Conservation (phyloP, 2,329 filamentous ascomycete genomes). For the Claviceps digitariae region DNA sequence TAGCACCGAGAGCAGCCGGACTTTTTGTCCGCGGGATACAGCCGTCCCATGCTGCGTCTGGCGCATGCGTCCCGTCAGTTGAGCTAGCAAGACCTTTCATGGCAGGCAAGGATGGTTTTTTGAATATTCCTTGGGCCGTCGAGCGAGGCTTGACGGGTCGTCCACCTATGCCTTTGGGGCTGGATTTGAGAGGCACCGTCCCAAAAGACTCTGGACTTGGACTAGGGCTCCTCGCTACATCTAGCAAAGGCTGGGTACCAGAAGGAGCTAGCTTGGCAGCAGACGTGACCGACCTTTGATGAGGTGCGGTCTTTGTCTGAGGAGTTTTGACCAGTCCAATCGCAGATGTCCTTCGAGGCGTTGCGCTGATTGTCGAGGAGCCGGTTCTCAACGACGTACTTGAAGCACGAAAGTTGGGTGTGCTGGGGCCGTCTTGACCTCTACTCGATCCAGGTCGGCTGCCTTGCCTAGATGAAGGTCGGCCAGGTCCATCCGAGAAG, state of each 20-base stretch:
- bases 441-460: constrained; percentile 43
- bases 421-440: constrained; percentile 27
- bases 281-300: constrained; percentile 11
- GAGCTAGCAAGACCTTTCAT: constrained; percentile 15
- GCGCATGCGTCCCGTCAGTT: constrained; percentile 1
- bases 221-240: constrained; percentile 21
- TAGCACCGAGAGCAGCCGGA: constrained; percentile 6
- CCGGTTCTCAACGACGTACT: constrained; percentile 30
- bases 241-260: constrained; percentile 11
- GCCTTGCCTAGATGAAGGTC: constrained; percentile 32
- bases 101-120: constrained; percentile 38
- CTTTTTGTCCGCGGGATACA: constrained; percentile 13
- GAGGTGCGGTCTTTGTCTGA: constrained; percentile 12
- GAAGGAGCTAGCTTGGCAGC: constrained; percentile 14
- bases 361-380: constrained; percentile 29
- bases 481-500: constrained; percentile 45
- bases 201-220: constrained; percentile 21
- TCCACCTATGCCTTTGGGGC: constrained; percentile 32
- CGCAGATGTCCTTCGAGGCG: constrained; percentile 23
- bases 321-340: constrained; percentile 12
- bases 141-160: constrained; percentile 35
- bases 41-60: constrained; percentile 17
- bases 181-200: constrained; percentile 23
- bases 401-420: constrained; percentile 28
- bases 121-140: constrained; percentile 39